Evolutionary conservation across 2,329 filamentous ascomycete genomes (phyloP).

Genomic region (Scytalidium lignicola): DNA sequence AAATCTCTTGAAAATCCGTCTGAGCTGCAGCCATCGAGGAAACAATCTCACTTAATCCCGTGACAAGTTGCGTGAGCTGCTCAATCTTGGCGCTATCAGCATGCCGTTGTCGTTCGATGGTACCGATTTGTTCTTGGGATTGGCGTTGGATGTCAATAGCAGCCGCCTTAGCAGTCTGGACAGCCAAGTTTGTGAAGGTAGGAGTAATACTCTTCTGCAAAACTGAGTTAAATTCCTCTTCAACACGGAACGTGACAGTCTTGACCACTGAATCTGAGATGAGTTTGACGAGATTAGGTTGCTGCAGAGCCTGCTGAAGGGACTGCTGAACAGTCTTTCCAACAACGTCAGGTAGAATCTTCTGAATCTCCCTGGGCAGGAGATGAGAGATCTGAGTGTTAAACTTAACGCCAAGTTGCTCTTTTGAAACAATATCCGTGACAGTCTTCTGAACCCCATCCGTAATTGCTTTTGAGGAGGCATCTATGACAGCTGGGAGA

Average conservation of each 20-base stretch:
- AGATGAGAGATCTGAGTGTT: conserved; percentile 17
- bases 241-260: conserved; percentile 61
- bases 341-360: conserved; percentile 62
- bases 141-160: conserved; percentile 63
- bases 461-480: conserved; percentile 58
- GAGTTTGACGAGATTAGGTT: conserved; percentile 65
- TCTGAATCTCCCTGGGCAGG: conserved; percentile 62
- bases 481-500: conserved; percentile 66
- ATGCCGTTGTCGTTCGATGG: conserved; percentile 24
- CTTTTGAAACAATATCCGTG: conserved; percentile 34
- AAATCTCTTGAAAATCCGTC: conserved; percentile 60
- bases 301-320: conserved; percentile 46
- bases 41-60: conserved; percentile 62
- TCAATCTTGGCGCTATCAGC: conserved; percentile 58
- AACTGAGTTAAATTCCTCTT: conserved; percentile 59
- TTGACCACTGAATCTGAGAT: conserved; percentile 69
- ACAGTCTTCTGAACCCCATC: background rate
- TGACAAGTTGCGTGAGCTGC: conserved; percentile 63
- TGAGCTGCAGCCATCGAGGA: conserved; percentile 65
- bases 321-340: conserved; percentile 41
- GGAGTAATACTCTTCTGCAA: conserved; percentile 62
- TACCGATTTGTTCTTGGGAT: conserved; percentile 25
- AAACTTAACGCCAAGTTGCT: conserved; percentile 65
- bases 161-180: conserved; percentile 62
- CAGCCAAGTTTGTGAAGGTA: conserved; percentile 58